phyloP scores from a whole-genome alignment of 2,329 filamentous ascomycete genomes.

The Dactylellina leptospora region DNA sequence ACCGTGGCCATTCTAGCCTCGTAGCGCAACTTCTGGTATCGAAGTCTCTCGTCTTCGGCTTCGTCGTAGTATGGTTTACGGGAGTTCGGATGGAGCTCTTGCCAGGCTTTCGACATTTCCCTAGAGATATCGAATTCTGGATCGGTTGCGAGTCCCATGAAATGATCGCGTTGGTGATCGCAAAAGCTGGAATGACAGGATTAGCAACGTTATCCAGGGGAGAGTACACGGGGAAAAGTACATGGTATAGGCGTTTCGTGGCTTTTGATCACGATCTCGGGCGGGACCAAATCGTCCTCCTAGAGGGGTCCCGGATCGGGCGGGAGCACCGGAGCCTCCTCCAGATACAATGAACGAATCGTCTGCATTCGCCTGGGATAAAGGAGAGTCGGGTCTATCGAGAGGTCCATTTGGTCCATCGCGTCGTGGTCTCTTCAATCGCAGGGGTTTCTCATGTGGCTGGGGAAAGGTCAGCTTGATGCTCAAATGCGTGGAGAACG shows the following conservation, averaged over 20 bases:
- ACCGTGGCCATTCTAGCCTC: conserved; percentile 53
- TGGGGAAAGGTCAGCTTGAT: conserved; percentile 59
- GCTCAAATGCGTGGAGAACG: neutral
- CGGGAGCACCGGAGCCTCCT: conserved; percentile 2
- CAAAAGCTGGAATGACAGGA: conserved; percentile 55
- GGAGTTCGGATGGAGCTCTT: conserved; percentile 55
- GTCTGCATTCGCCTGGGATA: conserved; percentile 54
- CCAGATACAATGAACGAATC: conserved; percentile 31
- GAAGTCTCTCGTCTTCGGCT: conserved; percentile 56
- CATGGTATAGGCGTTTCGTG: conserved; percentile 58
- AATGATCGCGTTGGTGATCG: conserved; percentile 56
- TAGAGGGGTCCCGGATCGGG: conserved; percentile 33
- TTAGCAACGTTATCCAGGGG: conserved; percentile 17
- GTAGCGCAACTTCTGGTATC: conserved; percentile 56
- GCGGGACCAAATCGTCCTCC: conserved; percentile 48
- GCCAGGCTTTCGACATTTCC: conserved; percentile 57
- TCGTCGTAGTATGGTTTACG: conserved; percentile 58
- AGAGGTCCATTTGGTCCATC: conserved; percentile 56
- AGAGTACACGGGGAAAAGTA: conserved; percentile 33
- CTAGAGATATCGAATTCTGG: conserved; percentile 58
- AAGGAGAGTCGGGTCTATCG: conserved; percentile 55
- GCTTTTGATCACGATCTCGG: conserved; percentile 55
- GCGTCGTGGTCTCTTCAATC: conserved; percentile 69
- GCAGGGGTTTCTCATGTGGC: conserved; percentile 80
- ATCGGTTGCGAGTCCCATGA: conserved; percentile 56